phyloP scores from a whole-genome alignment of 23 red algal species.

The Rhodosorus marinus region DNA sequence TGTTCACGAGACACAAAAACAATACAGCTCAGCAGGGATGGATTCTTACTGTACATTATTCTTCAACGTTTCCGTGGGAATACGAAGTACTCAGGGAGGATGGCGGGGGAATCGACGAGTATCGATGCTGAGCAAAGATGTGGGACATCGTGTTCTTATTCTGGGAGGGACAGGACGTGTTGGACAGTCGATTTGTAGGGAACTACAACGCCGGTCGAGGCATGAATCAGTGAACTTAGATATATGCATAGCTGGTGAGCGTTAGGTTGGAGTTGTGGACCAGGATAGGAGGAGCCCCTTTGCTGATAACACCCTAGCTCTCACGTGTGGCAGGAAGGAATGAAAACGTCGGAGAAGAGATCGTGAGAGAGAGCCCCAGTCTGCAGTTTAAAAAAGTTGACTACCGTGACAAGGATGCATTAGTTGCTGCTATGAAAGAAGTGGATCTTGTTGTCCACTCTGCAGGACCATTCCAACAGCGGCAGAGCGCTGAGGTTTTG shows the following conservation, averaged over 20 bases:
- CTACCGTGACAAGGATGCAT: constrained; percentile 4
- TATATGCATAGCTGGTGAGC: not conserved
- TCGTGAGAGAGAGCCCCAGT: not conserved
- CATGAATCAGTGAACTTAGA: not conserved
- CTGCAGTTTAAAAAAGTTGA: constrained; percentile 1
- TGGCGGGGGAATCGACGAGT: too few relatives aligned
- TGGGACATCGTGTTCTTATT: too few relatives aligned
- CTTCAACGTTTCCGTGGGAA: too few relatives aligned
- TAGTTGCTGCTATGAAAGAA: not conserved
- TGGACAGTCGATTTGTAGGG: constrained; percentile 22
- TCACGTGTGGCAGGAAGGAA: not conserved
- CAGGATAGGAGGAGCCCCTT: too few relatives aligned
- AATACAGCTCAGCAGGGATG: too few relatives aligned
- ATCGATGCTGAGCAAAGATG: too few relatives aligned
- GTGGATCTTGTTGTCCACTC: constrained; percentile 47
- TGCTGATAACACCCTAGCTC: not conserved
- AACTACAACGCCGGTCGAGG: too few relatives aligned
- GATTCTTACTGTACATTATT: too few relatives aligned
- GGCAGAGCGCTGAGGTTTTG: constrained; percentile 10
- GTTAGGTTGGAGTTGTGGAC: not conserved
- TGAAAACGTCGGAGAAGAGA: not conserved
- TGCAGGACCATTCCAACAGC: constrained; percentile 66
- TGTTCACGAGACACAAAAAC: too few relatives aligned
- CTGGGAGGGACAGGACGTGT: constrained; percentile 72
- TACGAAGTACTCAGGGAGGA: too few relatives aligned